These are phyloP conservation scores for Penicillium vulpinum DNA, from an alignment of 2,329 filamentous ascomycete species.

Conservation along the genomic window DNA sequence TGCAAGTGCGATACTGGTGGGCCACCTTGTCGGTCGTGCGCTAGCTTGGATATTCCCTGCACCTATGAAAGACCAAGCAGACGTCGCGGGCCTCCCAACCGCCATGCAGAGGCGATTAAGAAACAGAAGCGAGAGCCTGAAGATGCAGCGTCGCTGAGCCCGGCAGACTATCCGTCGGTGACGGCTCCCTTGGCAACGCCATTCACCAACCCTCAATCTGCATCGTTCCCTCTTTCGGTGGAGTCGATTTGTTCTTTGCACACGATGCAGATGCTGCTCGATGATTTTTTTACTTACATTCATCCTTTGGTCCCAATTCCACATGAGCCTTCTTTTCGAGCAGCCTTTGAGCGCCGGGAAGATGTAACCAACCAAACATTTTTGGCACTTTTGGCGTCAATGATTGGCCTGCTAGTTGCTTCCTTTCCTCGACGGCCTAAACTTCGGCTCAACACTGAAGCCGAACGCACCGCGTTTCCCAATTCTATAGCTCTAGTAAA, in stretches of 20 bases:
- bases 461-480: constrained; percentile 41
- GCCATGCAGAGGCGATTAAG: constrained; percentile 67
- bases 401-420: constrained; percentile 47
- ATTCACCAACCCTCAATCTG: constrained; percentile 28
- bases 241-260: constrained; percentile 48
- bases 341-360: constrained; percentile 45
- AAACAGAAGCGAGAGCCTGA: constrained; percentile 53
- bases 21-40: constrained; percentile 66
- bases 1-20: constrained; percentile 63
- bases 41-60: constrained; percentile 65
- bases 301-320: constrained; percentile 49
- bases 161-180: constrained; percentile 46
- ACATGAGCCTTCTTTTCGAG: constrained; percentile 49
- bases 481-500: constrained; percentile 47
- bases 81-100: constrained; percentile 65
- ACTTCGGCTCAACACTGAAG: constrained; percentile 41
- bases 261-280: constrained; percentile 43
- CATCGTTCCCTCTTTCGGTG: constrained; percentile 50
- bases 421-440: constrained; percentile 49
- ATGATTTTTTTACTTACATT: constrained; percentile 52
- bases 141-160: constrained; percentile 38
- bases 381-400: constrained; percentile 46
- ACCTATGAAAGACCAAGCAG: constrained; percentile 65
- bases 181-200: constrained; percentile 29
- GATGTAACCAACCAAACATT: constrained; percentile 45